Base-by-base conservation (phyloP, 1,139 yeast species). In the Yamadazyma buinensis region DNA sequence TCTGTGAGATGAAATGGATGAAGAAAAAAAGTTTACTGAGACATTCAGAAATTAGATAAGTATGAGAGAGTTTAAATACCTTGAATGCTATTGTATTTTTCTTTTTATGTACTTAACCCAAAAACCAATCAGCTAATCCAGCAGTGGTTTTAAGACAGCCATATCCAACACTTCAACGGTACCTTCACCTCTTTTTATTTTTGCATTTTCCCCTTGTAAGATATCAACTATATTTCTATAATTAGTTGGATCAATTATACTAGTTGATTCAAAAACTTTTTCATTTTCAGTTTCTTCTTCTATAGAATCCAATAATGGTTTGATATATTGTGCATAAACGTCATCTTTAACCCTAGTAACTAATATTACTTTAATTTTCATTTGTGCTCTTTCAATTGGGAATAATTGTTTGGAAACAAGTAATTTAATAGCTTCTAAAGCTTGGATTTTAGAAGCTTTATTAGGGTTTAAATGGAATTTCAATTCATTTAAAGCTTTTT, bases 381-480 rank as follows among this genome's bases (percentile, higher is more conserved):
- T 92, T 50, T 84, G 84, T 0, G 98, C 97, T 47, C 98, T 73
- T 0, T 88, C 95, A 42, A 92, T 90, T 9, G 98, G 97, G 27
- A 92, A 82, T 29, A 88, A 66, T 55, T 92, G 97, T 48, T 77
- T 75, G 25, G 80, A 76, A 7, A 85, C 82, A 34, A 92, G 65
- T 35, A 84, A 56, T 52, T 79, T 85, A 46, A 94, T 90, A 4
- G 95, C 97, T 40, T 92, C 97, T 35, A 94, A 63, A 0, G 97
- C 97, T 55, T 88, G 97, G 8, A 77, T 69, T 58, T 92, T 92
- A 23, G 96, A 85, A 2, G 87, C 73, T 48, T 84, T 84, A 35
- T 79, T 78, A n/a, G 90, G 75, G 25, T 78, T 79, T 44, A 86
- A 73, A 55, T 87, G 90, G 57, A 84, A 87, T 43, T 88, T 90